Conservation (phyloP, 192 early-diverging fungal species). For the Backusella macrospora region DNA sequence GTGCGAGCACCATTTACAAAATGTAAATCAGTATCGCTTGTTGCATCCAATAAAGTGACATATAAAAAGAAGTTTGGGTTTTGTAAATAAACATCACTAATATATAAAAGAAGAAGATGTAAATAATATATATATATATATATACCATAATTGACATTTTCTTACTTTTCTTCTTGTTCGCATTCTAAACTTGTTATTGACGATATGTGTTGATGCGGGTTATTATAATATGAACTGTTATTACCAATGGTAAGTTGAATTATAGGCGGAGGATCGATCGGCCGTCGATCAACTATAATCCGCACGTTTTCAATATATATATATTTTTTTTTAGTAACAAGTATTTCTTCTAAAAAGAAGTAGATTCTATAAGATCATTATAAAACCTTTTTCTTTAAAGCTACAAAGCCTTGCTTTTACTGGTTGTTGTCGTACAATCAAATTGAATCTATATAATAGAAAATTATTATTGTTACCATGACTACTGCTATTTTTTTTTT, state of each 20-base stretch:
- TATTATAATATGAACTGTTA: neutral
- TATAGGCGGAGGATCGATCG: constrained; percentile 17
- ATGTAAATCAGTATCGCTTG: neutral
- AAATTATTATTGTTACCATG: neutral
- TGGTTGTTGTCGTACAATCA: constrained; percentile 19
- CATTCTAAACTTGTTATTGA: neutral
- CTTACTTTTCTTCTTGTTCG: neutral
- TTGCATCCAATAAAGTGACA: neutral
- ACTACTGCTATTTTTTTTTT: neutral
- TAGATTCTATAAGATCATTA: no score
- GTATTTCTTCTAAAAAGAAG: neutral
- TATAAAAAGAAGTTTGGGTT: constrained; percentile 13
- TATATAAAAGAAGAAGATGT: neutral
- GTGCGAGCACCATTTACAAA: constrained; percentile 44
- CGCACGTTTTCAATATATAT: no score
- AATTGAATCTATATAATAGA: neutral
- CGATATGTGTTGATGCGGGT: neutral
- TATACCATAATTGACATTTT: no score
- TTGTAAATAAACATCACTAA: constrained; percentile 3
- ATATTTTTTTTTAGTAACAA: neutral
- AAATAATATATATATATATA: no score
- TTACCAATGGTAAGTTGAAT: neutral
- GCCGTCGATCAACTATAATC: constrained; percentile 17
- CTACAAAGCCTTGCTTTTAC: constrained; percentile 21
- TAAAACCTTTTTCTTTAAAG: constrained; percentile 20